Evolutionary conservation across 176 grass and related monocot genomes (phyloP).

Genomic region (Cenchrus purpureus): DNA sequence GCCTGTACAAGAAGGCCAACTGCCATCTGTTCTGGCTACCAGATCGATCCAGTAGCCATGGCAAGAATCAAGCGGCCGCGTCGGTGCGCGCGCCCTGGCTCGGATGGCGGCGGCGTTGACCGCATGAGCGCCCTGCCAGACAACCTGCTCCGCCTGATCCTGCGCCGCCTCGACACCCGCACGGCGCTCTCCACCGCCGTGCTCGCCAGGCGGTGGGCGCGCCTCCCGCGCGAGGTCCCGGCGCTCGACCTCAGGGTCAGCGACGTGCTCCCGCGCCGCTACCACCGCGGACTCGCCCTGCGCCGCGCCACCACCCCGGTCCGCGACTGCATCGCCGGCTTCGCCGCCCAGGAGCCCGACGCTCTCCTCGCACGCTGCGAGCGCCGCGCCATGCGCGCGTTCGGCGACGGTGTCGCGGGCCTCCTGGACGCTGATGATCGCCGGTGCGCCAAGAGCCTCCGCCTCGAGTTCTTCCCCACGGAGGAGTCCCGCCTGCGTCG

Average conservation of each 20-base stretch:
- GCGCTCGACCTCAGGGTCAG: not conserved
- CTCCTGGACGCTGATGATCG: not conserved
- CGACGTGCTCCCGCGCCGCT: conserved; percentile 13
- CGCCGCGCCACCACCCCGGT: too few species aligned
- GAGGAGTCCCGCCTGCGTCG: not conserved
- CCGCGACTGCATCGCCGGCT: not conserved
- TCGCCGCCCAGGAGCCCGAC: not conserved
- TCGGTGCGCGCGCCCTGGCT: not conserved
- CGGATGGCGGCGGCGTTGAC: not conserved
- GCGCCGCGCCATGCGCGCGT: not conserved
- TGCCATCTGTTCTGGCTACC: not conserved
- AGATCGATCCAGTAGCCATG: not conserved
- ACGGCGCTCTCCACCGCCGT: conserved; percentile 23
- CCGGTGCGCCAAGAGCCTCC: not conserved
- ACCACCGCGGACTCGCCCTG: not conserved
- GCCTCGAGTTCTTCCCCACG: conserved; percentile 24
- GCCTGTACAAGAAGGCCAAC: not conserved
- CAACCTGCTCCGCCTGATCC: conserved; percentile 15
- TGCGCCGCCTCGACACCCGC: conserved; percentile 28
- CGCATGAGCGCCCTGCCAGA: conserved; percentile 12
- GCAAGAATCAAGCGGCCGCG: not conserved
- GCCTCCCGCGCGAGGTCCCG: conserved; percentile 8
- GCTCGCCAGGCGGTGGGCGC: conserved; percentile 22
- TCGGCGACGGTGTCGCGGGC: not conserved
- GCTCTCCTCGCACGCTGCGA: not conserved